Evolutionary conservation across 2,329 filamentous ascomycete species (phyloP), one percentile per base, ranked within the genome.

Genomic region (Dothiorella sarmentorum): DNA sequence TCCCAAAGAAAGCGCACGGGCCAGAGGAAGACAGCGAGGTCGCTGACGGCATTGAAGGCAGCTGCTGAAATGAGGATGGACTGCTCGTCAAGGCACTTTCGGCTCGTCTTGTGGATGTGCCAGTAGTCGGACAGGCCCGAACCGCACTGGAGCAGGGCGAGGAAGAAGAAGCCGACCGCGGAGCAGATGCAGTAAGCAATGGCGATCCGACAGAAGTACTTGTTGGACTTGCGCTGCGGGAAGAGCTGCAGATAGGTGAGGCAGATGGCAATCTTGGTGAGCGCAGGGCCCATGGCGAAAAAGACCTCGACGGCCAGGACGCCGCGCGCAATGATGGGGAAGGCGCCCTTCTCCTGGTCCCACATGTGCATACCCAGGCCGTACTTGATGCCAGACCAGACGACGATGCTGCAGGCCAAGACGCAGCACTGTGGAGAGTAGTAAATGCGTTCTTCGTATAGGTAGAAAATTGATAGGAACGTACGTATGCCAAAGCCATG

Each of bases 251-350:
- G 47, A 43, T 70, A 70, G 2, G 66, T 68, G 3, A 69, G 18
- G 45, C 64, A 67, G 24, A 69, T 33, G 0, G 67, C 67, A 4
- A 67, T 63, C 33, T 69, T 70, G 11, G 66, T 68, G 5, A 60
- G 24, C 2, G 18, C 2, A 5, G 17, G 13, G 18, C 24, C 24
- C 2, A 43, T 9, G 11, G 33, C 15, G 18, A 51, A 58, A 1
- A 40, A 15, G 31, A 83, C 79, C 0, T 65, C 64, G 31, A 74
- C 78, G 44, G 83, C 73, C 15, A 73, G 62, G 0, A 71, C 65
- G 1, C 71, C 7, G n/a, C n/a, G 29, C 2, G 7, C 29, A 11
- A 31, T 4, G 6, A 2, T 11, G 9, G 29, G 29, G 27, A 7
- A 3, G 9, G 7, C 2, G 3, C 6, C 29, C 29, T 31, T 2